Base-by-base conservation (phyloP, 2,329 filamentous ascomycete genomes). In the Talaromyces albobiverticillius region DNA sequence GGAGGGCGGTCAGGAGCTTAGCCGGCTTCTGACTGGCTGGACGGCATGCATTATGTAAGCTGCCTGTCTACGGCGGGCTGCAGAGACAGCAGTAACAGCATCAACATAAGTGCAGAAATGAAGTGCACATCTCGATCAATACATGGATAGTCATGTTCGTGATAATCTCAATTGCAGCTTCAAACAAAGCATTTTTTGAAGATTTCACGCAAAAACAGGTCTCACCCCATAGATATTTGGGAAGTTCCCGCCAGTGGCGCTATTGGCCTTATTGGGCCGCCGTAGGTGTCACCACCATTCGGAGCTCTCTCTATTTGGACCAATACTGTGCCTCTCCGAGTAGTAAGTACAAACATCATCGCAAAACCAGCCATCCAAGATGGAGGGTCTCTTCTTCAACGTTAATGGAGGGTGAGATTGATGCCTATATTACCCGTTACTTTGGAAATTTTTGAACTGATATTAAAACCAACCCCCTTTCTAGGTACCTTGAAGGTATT, bases 301-400 rank as follows among this genome's bases (percentile, higher is more conserved):
- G 43, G 53, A 53, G 53, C 53, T 56, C 43, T 56, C 42, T 42
- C 29, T 42, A 38, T 40, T 46, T 50, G 53, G 40, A 18, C 40
- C 40, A 41, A 25, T 48, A 48, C 46, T 31, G 46, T 18, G 26
- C 53, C 29, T 38, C 52, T 41, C 16, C 42, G n/a, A n/a, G n/a
- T n/a, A n/a, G n/a, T n/a, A 36, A 20, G 20, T 22, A 49, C 23
- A 43, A 51, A 26, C 46, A 51, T 40, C 51, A 23, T 23, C 23
- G 31, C 14, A 42, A 14, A 25, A 16, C 25, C 20, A 41, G 38
- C 40, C 50, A 34, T 41, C 57, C 62, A 68, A 56, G 59, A 96
- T 95, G 91, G 91, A 96, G 80, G 91, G 91, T 56, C 85, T 96
- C 43, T 87, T 91, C 67, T 96, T 94, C 78, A 96, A 96, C 77